Percentiles rank a stretch among this genome's conserved stretches.
phyloP scores from a whole-genome alignment of 495 filamentous ascomycete species.

The Tuber magnatum region DNA sequence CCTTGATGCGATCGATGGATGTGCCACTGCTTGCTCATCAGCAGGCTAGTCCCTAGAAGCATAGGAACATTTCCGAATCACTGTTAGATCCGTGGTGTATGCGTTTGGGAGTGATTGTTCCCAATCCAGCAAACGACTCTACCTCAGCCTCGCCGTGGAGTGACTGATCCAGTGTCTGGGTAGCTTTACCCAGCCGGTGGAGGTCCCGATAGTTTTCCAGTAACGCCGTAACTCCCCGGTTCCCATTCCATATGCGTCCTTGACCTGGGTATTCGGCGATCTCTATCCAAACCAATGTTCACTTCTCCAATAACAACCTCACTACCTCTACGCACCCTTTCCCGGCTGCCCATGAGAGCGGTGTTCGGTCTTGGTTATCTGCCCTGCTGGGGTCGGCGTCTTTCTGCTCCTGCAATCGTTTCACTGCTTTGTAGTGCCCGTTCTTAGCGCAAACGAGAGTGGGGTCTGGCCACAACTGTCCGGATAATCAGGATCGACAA shows the following conservation, averaged over 20 bases:
- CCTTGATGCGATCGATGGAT: no score
- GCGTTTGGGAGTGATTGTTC: background rate
- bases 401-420: constrained; percentile 26
- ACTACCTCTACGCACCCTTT: constrained; percentile 35
- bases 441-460: background rate
- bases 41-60: background rate
- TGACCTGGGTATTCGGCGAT: background rate
- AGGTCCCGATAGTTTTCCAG: background rate
- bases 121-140: background rate
- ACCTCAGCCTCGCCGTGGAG: background rate
- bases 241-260: background rate
- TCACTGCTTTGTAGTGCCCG: background rate
- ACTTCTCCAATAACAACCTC: constrained; percentile 26
- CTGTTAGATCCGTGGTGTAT: background rate
- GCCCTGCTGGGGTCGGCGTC: constrained; percentile 32
- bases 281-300: constrained; percentile 9
- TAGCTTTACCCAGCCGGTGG: background rate
- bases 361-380: constrained; percentile 22
- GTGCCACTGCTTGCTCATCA: no score
- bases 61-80: background rate
- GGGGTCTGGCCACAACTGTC: background rate
- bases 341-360: constrained; percentile 39
- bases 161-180: background rate
- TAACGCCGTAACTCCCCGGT: background rate
- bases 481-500: background rate